Evolutionary conservation across 2,329 filamentous ascomycete species (phyloP).

Genomic region (Chrysosporium queenslandicum): DNA sequence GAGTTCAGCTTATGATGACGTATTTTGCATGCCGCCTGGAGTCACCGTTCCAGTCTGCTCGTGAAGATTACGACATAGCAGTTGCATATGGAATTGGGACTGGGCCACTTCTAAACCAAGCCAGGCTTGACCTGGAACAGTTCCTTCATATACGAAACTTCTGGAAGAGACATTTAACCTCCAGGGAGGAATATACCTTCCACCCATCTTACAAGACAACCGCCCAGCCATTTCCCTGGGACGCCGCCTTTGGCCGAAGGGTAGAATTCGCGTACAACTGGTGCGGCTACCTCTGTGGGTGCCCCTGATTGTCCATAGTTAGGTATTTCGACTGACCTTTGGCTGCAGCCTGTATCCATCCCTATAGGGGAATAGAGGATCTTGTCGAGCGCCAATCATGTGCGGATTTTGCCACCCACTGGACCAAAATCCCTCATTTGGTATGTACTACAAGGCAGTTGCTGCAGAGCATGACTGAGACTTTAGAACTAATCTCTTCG

Average conservation of each 20-base stretch:
- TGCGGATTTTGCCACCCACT: conserved; percentile 25
- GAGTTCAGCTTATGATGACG: conserved; percentile 26
- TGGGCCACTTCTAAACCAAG: conserved; percentile 15
- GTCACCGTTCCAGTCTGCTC: conserved; percentile 20
- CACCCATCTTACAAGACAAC: conserved; percentile 20
- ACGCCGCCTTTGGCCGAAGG: conserved; percentile 9
- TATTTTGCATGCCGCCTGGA: conserved; percentile 27
- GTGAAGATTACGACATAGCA: conserved; percentile 27
- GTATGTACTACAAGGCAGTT: conserved; percentile 18
- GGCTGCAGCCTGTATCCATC: conserved; percentile 30
- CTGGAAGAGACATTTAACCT: conserved; percentile 34
- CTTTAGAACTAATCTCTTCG: background rate
- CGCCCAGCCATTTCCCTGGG: conserved; percentile 23
- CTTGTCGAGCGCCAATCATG: conserved; percentile 29
- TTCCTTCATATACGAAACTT: conserved; percentile 36
- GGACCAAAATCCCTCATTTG: conserved; percentile 20
- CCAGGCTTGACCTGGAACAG: conserved; percentile 23
- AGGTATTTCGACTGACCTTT: background rate
- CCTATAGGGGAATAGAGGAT: conserved; percentile 21
- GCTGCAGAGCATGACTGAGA: no score
- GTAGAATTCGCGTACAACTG: conserved; percentile 20
- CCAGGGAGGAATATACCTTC: conserved; percentile 23
- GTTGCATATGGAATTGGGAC: conserved; percentile 23
- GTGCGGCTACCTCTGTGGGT: conserved; percentile 28
- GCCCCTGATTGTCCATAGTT: background rate